Conservation (phyloP, 164 flowering plant species). For the Aristolochia contorta region DNA sequence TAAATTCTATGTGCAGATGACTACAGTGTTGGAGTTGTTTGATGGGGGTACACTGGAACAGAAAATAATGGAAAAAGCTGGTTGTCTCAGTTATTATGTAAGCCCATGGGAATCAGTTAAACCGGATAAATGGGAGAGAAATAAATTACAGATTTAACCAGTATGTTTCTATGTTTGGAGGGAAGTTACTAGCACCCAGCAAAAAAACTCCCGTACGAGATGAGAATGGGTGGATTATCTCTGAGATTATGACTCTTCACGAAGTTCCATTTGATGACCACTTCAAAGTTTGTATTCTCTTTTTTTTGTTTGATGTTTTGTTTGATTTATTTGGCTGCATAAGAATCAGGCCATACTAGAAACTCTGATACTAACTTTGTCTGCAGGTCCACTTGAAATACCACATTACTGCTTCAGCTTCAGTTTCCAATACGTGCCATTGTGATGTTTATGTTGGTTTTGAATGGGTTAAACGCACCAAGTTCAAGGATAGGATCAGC, state of each 20-base stretch:
- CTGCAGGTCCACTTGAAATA: slow-evolving; percentile 57
- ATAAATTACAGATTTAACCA: slow-evolving; percentile 53
- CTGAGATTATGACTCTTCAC: slow-evolving; percentile 54
- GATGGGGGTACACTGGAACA: slow-evolving; percentile 67
- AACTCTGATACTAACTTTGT: neutral
- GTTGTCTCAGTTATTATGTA: slow-evolving; percentile 49
- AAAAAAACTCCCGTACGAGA: slow-evolving; percentile 29
- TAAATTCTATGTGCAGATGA: slow-evolving; percentile 31
- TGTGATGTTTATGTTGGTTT: slow-evolving; percentile 45
- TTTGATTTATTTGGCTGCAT: neutral
- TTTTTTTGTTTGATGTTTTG: no score
- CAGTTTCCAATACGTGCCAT: slow-evolving; percentile 29
- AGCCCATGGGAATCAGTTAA: slow-evolving; percentile 52
- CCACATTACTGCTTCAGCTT: slow-evolving; percentile 24
- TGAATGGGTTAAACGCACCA: slow-evolving; percentile 56
- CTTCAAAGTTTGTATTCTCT: slow-evolving; percentile 47
- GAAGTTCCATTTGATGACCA: slow-evolving; percentile 62
- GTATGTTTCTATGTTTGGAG: slow-evolving; percentile 57
- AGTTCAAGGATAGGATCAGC: slow-evolving; percentile 49
- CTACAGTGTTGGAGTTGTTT: slow-evolving; percentile 53
- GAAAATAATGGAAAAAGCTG: slow-evolving; percentile 52
- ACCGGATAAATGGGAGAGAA: slow-evolving; percentile 40
- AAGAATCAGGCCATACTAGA: neutral
- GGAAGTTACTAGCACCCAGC: slow-evolving; percentile 67
- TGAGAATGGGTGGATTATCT: slow-evolving; percentile 49